Percentiles rank a stretch among this genome's conserved stretches.
Evolutionary conservation across 2,329 filamentous ascomycete genomes (phyloP).

Genomic region (Ceratocystis huliohia): DNA sequence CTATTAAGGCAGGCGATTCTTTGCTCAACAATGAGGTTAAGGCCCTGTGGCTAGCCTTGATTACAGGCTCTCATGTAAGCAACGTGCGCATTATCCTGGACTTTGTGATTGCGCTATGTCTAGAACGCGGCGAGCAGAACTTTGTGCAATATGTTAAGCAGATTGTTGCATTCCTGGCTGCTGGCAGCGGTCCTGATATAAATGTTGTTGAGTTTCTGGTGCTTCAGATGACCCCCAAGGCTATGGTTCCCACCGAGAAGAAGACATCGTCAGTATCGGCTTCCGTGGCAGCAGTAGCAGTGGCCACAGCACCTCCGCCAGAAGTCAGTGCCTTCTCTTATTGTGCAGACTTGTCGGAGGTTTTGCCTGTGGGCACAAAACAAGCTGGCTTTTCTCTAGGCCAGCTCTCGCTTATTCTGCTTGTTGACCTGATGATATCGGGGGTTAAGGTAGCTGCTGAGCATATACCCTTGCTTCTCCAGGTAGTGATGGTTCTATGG

Average conservation of each 20-base stretch:
- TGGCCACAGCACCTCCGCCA: conserved; percentile 53
- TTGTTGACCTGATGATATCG: conserved; percentile 93
- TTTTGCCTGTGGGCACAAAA: conserved; percentile 78
- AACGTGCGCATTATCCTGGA: conserved; percentile 92
- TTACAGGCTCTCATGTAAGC: conserved; percentile 79
- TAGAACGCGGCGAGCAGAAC: conserved; percentile 91
- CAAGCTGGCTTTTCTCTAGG: conserved; percentile 84
- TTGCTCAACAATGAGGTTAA: conserved; percentile 86
- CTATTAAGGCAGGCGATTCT: conserved; percentile 52
- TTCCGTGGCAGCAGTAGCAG: conserved; percentile 23
- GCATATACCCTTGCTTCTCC: conserved; percentile 71
- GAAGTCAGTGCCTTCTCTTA: conserved; percentile 72
- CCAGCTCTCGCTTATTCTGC: conserved; percentile 79
- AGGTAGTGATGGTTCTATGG: conserved; percentile 89
- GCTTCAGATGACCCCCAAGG: conserved; percentile 80
- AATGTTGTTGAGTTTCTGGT: conserved; percentile 92
- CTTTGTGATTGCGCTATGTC: conserved; percentile 87
- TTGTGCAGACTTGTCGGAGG: conserved; percentile 68
- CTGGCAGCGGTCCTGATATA: conserved; percentile 44
- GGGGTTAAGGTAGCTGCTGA: conserved; percentile 69
- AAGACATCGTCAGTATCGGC: conserved; percentile 27
- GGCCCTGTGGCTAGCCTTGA: conserved; percentile 90
- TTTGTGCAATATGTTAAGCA: conserved; percentile 98
- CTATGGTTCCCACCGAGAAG: conserved; percentile 92
- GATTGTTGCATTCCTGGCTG: conserved; percentile 79